phyloP scores from a whole-genome alignment of 1,139 yeast species.

The Candida tetrigidarum region DNA sequence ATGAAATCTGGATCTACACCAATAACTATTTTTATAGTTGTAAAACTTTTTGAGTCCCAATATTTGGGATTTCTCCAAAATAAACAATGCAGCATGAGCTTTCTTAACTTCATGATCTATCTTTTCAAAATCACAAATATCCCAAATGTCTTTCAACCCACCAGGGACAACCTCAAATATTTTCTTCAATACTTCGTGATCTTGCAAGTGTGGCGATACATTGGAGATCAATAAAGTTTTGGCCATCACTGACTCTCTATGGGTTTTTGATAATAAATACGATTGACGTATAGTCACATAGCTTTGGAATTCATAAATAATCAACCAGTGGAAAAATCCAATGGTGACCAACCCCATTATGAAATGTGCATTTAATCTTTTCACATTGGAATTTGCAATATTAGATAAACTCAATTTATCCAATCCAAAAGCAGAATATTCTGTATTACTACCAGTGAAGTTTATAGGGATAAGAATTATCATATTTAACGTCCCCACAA shows the following conservation, averaged over 20 bases:
- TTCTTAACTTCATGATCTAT: constrained; percentile 33
- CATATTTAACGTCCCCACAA: constrained; percentile 54
- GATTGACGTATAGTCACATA: constrained; percentile 49
- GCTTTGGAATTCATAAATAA: constrained; percentile 53
- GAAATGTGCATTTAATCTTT: constrained; percentile 56
- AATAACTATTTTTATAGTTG: constrained; percentile 7
- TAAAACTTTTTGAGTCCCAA: constrained; percentile 20
- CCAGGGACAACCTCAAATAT: constrained; percentile 45
- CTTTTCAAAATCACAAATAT: constrained; percentile 47
- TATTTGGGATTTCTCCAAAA: constrained; percentile 42
- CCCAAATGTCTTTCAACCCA: constrained; percentile 54
- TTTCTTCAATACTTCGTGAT: constrained; percentile 26
- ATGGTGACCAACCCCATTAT: constrained; percentile 55
- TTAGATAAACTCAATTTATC: constrained; percentile 67
- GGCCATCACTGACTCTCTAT: constrained; percentile 29
- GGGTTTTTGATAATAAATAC: constrained; percentile 32
- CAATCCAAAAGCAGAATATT: constrained; percentile 47
- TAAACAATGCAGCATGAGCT: constrained; percentile 35
- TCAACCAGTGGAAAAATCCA: constrained; percentile 54
- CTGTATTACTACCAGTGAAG: constrained; percentile 41
- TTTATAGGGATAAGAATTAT: constrained; percentile 63
- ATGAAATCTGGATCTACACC: constrained; percentile 2
- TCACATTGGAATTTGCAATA: constrained; percentile 51
- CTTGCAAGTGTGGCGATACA: constrained; percentile 43
- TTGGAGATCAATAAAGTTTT: constrained; percentile 53